Base-by-base conservation (phyloP, 306 rosid genomes). In the Ceratonia siliqua region DNA sequence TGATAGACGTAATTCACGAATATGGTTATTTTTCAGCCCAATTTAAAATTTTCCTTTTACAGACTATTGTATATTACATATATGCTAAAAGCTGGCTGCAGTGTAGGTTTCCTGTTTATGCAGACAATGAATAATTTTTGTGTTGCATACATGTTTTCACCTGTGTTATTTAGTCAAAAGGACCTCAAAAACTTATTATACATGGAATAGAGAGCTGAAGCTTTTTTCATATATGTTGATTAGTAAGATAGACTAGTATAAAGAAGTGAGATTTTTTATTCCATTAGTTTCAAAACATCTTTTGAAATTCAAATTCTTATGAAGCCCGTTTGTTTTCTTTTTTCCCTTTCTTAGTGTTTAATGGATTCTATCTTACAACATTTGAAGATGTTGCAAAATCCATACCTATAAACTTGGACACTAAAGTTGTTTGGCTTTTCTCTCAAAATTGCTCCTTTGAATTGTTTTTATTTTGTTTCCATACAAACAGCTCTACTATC, bases 331-430 rank as follows among this genome's bases (percentile, higher is more conserved):
- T 53, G 2, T 52, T 52, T 21, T 53, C 12, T 11, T 18, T 3
- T n/a, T n/a, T n/a, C n/a, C n/a, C n/a, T n/a, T n/a, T n/a, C n/a
- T 52, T 21, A 8, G 8, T 12, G 7, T 18, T 24, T 54, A 11
- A 25, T 3, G 61, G 35, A 54, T 25, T 24, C 14, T 50, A 21
- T 54, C 35, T 12, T 1, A 3, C 8, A 22, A 22, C 15, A 24
- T 7, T 54, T 54, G 35, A 54, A 22, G 17, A 54, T 6, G 12
- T 6, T 52, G 3, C 20, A 6, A 21, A 1, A 20, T 52, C 4
- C 2, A 52, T 7, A n/a, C 42, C 2, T 9, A 9, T 77, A 33
- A 77, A 45, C 61, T 72, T 78, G 49, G 76, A 35, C 61, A 3
- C 4, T 41, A 41, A 54, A 12, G 45, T 58, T 38, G 30, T 43